These are phyloP conservation scores for Naganishia cerealis DNA, from an alignment of 1,284 basidiomycete species.

Conservation along the genomic window DNA sequence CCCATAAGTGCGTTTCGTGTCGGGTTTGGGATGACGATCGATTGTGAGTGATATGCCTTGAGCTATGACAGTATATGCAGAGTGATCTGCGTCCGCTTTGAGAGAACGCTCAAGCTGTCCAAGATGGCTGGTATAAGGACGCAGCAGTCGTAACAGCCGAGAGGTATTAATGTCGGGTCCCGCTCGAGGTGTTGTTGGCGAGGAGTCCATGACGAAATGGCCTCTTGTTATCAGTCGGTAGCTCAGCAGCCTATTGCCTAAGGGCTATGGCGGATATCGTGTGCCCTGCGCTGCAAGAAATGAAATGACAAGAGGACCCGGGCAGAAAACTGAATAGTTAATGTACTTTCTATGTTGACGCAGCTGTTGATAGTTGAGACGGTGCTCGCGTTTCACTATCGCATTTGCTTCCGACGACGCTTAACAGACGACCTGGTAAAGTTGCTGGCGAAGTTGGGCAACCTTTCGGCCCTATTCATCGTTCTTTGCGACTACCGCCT, in stretches of 20 bases:
- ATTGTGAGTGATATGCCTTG: constrained; percentile 7
- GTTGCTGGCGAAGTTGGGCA: too few relatives aligned
- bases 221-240: not conserved
- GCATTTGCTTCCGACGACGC: not conserved
- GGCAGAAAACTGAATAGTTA: not conserved
- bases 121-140: constrained; percentile 25
- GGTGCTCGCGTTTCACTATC: not conserved
- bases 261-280: not conserved
- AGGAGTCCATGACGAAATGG: not conserved
- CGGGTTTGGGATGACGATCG: constrained; percentile 5
- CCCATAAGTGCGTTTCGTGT: constrained; percentile 19
- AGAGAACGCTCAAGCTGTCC: constrained; percentile 9
- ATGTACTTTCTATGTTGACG: constrained; percentile 16
- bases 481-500: too few relatives aligned
- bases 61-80: constrained; percentile 12
- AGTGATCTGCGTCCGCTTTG: constrained; percentile 10
- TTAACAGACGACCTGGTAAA: not conserved
- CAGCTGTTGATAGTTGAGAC: not conserved
- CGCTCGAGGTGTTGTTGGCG: constrained; percentile 10
- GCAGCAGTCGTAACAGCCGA: constrained; percentile 20
- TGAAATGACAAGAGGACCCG: not conserved
- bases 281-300: not conserved
- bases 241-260: not conserved
- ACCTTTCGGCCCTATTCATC: too few relatives aligned
- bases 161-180: constrained; percentile 25